These are phyloP conservation scores for Syzygium grande DNA, from an alignment of 345 rosid genomes.

Conservation along the genomic window DNA sequence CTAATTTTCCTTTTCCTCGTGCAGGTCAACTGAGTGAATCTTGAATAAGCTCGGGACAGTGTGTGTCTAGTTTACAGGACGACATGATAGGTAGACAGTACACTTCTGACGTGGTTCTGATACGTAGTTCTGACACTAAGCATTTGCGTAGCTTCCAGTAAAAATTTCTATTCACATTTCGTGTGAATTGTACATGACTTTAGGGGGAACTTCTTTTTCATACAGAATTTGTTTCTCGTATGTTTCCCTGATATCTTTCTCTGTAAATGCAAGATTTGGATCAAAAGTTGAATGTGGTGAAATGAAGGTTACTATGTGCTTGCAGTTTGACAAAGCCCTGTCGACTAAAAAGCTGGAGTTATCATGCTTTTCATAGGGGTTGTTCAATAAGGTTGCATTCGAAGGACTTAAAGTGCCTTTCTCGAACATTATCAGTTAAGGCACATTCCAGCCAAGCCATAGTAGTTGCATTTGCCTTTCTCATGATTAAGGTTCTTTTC, in stretches of 20 bases:
- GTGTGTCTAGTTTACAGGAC: neutral
- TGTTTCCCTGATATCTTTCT: neutral
- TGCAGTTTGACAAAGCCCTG: neutral
- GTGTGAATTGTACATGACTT: neutral
- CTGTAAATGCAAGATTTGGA: neutral
- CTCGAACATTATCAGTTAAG: neutral
- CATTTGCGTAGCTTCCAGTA: neutral
- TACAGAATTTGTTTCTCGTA: neutral
- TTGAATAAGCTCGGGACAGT: neutral
- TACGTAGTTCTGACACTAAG: neutral
- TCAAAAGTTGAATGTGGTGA: neutral
- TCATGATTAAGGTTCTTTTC: neutral
- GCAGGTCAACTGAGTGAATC: constrained; percentile 38
- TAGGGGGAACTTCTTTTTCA: neutral
- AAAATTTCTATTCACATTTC: neutral
- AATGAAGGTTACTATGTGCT: neutral
- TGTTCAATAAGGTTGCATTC: neutral
- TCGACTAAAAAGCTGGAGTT: neutral
- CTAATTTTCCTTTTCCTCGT: neutral
- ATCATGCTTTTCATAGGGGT: neutral
- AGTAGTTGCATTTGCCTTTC: neutral
- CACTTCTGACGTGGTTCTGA: neutral
- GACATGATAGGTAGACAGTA: neutral
- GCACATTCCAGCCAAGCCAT: neutral
- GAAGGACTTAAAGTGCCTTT: neutral